phyloP scores from a whole-genome alignment of 768 basidiomycete species.

The Boletales sp. region DNA sequence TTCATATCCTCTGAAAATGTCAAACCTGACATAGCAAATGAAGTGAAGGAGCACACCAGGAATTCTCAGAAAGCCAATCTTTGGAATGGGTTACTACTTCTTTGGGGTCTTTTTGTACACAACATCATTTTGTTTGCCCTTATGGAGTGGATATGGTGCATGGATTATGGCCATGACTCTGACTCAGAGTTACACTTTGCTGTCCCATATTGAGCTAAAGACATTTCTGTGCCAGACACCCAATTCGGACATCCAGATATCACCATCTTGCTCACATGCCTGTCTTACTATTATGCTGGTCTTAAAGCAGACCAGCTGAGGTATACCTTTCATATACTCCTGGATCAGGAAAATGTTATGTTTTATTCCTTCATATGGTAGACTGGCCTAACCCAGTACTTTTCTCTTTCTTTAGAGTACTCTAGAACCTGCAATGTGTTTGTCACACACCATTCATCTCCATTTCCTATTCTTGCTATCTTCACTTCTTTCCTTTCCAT shows the following conservation, averaged over 20 bases:
- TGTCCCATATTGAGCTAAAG: slow-evolving; percentile 35
- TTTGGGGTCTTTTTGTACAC: slow-evolving; percentile 28
- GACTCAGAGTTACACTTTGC: slow-evolving; percentile 12
- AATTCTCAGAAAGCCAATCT: no score
- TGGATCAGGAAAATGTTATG: not conserved
- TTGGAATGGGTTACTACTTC: slow-evolving; percentile 14
- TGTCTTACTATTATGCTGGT: not conserved
- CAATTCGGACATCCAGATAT: slow-evolving; percentile 38
- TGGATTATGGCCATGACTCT: slow-evolving; percentile 26
- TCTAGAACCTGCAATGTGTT: no score
- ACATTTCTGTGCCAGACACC: slow-evolving; percentile 27
- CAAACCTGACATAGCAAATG: not conserved
- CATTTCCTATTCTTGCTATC: no score
- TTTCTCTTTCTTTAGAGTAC: no score
- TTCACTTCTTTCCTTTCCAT: no score
- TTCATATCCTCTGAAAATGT: slow-evolving; percentile 14
- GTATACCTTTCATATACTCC: not conserved
- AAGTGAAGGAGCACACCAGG: slow-evolving; percentile 2
- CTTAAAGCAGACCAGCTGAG: slow-evolving; percentile 3
- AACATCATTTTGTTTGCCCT: slow-evolving; percentile 25
- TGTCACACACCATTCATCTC: no score
- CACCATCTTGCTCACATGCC: slow-evolving; percentile 26
- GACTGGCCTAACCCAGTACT: no score
- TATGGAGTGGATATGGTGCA: slow-evolving; percentile 29
- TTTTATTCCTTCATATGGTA: no score